A percentile compares a stretch with the other conserved stretches of the same genome.
These are phyloP conservation scores for Podosphaera xanthii DNA, from an alignment of 2,329 filamentous ascomycete species.

Conservation along the genomic window DNA sequence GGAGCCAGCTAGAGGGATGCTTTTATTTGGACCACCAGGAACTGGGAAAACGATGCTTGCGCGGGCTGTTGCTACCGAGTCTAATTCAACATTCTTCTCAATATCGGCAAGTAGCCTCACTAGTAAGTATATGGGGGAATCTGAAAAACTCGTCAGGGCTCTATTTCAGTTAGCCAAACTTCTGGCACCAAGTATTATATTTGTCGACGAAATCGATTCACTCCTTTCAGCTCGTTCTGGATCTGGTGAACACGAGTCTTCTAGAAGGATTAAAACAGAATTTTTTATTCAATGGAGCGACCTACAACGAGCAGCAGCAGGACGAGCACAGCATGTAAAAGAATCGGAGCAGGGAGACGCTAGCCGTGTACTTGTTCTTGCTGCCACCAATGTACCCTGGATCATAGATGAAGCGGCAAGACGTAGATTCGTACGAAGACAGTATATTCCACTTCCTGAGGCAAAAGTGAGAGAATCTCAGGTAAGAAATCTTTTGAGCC, in stretches of 20 bases:
- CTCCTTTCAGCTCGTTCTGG: constrained; percentile 66
- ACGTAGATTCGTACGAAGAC: constrained; percentile 70
- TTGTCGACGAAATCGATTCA: constrained; percentile 95
- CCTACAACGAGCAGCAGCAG: constrained; percentile 73
- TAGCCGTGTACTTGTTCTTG: constrained; percentile 73
- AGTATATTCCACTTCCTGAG: constrained; percentile 91
- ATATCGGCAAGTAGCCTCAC: constrained; percentile 88
- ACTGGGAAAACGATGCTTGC: constrained; percentile 98
- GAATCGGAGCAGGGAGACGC: constrained; percentile 57
- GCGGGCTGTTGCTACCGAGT: constrained; percentile 82
- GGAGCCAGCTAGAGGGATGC: constrained; percentile 83
- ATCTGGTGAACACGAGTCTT: constrained; percentile 76
- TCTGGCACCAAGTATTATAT: constrained; percentile 86
- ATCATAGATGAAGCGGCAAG: constrained; percentile 91
- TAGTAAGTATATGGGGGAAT: constrained; percentile 89
- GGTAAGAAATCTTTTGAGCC: constrained; percentile 53
- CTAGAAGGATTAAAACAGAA: constrained; percentile 84
- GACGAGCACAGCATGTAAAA: constrained; percentile 44
- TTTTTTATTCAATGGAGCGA: constrained; percentile 97
- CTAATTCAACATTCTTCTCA: constrained; percentile 85
- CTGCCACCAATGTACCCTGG: constrained; percentile 92
- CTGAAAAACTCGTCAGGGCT: constrained; percentile 84
- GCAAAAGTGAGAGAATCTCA: constrained; percentile 59
- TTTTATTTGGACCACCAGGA: constrained; percentile 89
- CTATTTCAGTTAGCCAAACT: constrained; percentile 76